A percentile compares a stretch with the other conserved stretches of the same genome.
Conservation (phyloP, 331 rosid species). For the Rosa hybrid region DNA sequence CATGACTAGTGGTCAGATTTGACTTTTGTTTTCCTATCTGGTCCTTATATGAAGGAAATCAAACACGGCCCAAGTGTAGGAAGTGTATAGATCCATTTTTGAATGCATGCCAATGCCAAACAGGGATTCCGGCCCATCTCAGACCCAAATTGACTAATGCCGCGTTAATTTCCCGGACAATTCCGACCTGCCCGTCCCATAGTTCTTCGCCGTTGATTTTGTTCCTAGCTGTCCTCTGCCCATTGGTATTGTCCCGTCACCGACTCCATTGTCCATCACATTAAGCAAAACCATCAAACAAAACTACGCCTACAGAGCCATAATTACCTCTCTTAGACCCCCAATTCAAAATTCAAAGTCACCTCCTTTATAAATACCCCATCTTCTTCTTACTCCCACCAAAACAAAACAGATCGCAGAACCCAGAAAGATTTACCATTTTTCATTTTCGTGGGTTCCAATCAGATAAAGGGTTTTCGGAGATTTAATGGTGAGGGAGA, state of each 20-base stretch:
- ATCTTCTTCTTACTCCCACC: background rate
- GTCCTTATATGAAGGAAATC: too few species aligned
- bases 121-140: background rate
- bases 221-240: slow-evolving; percentile 2
- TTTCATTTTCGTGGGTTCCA: slow-evolving; percentile 22
- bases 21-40: too few species aligned
- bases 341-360: background rate
- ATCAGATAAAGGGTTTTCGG: background rate
- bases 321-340: background rate
- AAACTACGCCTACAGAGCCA: background rate
- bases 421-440: background rate
- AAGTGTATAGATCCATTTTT: too few species aligned
- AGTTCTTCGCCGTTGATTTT: background rate
- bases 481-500: slow-evolving; percentile 38
- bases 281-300: background rate
- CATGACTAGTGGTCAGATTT: too few species aligned
- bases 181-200: background rate
- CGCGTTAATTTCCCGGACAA: background rate
- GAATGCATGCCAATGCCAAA: too few species aligned
- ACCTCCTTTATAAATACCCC: background rate
- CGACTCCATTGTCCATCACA: background rate
- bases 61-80: too few species aligned
- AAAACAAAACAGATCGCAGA: background rate
- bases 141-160: background rate
- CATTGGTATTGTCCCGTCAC: background rate